Percentiles rank a stretch among this genome's conserved stretches.
Conservation (phyloP, 2,329 filamentous ascomycete species). For the Hymenoscyphus fructigenus region DNA sequence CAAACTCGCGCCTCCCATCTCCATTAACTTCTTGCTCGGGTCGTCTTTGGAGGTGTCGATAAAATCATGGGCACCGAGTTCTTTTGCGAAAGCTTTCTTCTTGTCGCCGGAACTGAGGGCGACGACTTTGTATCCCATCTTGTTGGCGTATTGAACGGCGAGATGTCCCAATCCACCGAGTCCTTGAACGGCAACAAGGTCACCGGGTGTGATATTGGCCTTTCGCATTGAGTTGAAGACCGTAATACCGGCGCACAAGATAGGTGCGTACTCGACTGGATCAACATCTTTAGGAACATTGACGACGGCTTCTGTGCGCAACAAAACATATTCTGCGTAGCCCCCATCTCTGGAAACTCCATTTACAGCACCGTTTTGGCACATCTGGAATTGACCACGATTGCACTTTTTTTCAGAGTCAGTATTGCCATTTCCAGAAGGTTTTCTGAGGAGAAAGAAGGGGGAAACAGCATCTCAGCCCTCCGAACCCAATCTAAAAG, state of each 20-base stretch:
- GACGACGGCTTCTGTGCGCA: slow-evolving; percentile 61
- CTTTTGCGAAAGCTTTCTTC: slow-evolving; percentile 66
- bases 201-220: slow-evolving; percentile 51
- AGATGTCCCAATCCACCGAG: slow-evolving; percentile 76
- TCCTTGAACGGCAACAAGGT: slow-evolving; percentile 61
- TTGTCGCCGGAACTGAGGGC: slow-evolving; percentile 64
- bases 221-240: slow-evolving; percentile 60
- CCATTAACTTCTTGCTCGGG: slow-evolving; percentile 47
- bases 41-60: slow-evolving; percentile 57
- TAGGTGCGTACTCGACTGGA: slow-evolving; percentile 54
- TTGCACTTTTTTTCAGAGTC: slow-evolving; percentile 54
- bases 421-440: too few relatives aligned
- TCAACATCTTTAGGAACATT: slow-evolving; percentile 53
- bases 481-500: too few relatives aligned
- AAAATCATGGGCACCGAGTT: slow-evolving; percentile 61
- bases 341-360: slow-evolving; percentile 67
- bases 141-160: slow-evolving; percentile 71
- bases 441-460: too few relatives aligned
- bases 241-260: slow-evolving; percentile 66
- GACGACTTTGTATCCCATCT: slow-evolving; percentile 73
- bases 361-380: slow-evolving; percentile 61
- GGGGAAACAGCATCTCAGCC: too few relatives aligned
- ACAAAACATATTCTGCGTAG: slow-evolving; percentile 62
- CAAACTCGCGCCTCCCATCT: slow-evolving; percentile 60
- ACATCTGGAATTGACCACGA: slow-evolving; percentile 66